Evolutionary conservation across 2,329 filamentous ascomycete species (phyloP), one percentile per base, ranked within the genome.

Genomic region (Trichoderma sp.): DNA sequence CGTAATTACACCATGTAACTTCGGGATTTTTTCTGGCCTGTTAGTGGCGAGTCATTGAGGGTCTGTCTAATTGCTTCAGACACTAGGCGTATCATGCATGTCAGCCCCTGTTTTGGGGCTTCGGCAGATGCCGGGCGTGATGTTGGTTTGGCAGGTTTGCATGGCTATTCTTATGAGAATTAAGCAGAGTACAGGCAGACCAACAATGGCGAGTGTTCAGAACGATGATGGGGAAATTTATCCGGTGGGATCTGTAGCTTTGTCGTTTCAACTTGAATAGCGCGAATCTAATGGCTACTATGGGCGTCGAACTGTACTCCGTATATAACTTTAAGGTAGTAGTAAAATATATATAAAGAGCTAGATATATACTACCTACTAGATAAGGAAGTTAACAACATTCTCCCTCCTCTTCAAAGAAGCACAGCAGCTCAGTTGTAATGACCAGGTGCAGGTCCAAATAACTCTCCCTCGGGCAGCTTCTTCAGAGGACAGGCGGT

Each of bases 381-480:
- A n/a, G n/a, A n/a, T n/a, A n/a, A n/a, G n/a, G n/a, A 8, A 17
- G 13, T 8, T 4, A 39, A 8, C 15, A 39, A 15, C 3, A 2
- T 36, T 1, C 7, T 6, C 2, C 20, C 20, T 15, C 39, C 12
- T 30, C 17, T 20, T 30, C 11, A 8, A 12, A 17, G 32, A 20
- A 43, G 61, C n/a, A 34, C 26, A 6, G 15, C 6, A 15, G 6
- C 15, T 66, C 50, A 71, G 15, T 69, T 71, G 28, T 69, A 71
- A 50, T 47, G 58, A 2, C 70, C 70, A 2, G 70, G 70, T 17
- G 55, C 75, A 1, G 77, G 77, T 0, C 78, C 78, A 70, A 79
- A 79, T 66, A 76, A 79, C 4, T 76, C 74, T 26, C 75, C 74
- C 20, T 73, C 69, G 1, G 77, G 76, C 8, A 79, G 72, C 0